phyloP scores from a whole-genome alignment of 192 early-diverging fungal genomes.

The Linderina pennispora region DNA sequence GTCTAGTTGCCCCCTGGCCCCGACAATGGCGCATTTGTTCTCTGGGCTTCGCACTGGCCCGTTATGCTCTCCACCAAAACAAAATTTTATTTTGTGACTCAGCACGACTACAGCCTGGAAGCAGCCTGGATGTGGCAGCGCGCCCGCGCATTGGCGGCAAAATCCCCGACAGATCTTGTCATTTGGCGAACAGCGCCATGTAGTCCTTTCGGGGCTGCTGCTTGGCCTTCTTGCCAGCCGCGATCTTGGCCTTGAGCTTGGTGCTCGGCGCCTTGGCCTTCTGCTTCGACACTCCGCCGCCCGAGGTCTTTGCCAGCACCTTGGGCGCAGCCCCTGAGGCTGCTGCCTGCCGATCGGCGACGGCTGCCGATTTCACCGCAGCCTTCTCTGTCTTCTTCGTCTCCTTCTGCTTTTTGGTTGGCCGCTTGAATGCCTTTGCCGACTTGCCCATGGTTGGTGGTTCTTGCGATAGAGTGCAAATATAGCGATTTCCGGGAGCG shows the following conservation, averaged over 20 bases:
- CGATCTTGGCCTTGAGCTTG: constrained; percentile 19
- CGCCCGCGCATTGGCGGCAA: no score
- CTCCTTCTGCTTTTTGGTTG: constrained; percentile 60
- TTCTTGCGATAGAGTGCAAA: background rate
- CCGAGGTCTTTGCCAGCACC: constrained; percentile 3
- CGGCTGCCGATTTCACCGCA: background rate
- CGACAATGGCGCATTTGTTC: no score
- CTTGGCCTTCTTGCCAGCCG: constrained; percentile 2
- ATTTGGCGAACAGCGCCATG: constrained; percentile 24
- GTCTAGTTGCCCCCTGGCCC: no score
- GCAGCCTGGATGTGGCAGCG: no score
- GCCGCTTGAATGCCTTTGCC: constrained; percentile 64
- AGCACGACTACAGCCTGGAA: no score
- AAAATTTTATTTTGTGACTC: no score
- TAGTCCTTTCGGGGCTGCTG: constrained; percentile 14
- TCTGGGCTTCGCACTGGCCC: no score
- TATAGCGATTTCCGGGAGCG: background rate
- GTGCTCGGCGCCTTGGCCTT: constrained; percentile 9
- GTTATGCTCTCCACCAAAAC: no score
- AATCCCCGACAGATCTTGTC: no score
- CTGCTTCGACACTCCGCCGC: constrained; percentile 28
- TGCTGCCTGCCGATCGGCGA: background rate
- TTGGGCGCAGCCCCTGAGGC: background rate
- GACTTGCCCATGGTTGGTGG: constrained; percentile 53
- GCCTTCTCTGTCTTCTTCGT: constrained; percentile 15